Evolutionary conservation across 306 rosid species (phyloP).

Genomic region (Cyamopsis tetragonoloba): DNA sequence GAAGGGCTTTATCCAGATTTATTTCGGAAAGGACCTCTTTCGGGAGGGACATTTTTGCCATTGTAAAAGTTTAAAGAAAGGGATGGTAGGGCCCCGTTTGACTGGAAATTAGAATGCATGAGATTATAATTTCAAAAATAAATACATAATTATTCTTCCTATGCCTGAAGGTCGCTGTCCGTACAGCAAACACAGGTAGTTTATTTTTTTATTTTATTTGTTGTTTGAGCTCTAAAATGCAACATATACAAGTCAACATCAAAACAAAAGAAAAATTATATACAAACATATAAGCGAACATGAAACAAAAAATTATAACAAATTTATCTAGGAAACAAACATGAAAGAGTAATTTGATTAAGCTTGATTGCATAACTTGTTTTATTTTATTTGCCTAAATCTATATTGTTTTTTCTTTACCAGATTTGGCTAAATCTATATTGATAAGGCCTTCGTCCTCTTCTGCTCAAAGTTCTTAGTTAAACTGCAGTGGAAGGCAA

Average conservation of each 20-base stretch:
- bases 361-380: neutral
- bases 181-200: neutral
- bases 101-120: too few relatives aligned
- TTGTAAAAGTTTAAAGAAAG: too few relatives aligned
- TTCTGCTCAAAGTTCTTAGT: neutral
- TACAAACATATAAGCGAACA: too few relatives aligned
- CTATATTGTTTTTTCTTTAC: too few relatives aligned
- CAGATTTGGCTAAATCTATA: neutral
- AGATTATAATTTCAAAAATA: neutral
- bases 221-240: too few relatives aligned
- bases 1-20: too few relatives aligned
- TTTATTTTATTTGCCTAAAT: neutral
- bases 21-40: too few relatives aligned
- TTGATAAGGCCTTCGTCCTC: neutral
- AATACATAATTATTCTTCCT: neutral
- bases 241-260: neutral
- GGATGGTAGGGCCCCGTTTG: too few relatives aligned
- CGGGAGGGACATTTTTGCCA: too few relatives aligned
- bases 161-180: neutral
- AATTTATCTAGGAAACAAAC: neutral
- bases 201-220: neutral
- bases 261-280: neutral
- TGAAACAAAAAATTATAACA: too few relatives aligned
- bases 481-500: slow-evolving; percentile 37
- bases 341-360: neutral